phyloP scores from a whole-genome alignment of 164 flowering plant species.

The Malania oleifera region DNA sequence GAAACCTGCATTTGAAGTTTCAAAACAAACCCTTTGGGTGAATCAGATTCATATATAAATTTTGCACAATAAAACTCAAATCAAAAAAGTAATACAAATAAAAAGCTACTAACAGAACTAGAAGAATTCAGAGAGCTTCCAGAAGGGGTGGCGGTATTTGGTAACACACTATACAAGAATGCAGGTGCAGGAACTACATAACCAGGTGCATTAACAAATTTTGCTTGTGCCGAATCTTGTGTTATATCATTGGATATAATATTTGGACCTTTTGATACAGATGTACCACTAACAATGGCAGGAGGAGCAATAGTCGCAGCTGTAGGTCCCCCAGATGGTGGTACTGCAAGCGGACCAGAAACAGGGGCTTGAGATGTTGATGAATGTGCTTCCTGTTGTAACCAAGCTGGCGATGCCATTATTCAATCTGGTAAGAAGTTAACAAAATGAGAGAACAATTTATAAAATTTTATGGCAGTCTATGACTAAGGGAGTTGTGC shows the following conservation, averaged over 20 bases:
- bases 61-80: not conserved
- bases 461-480: too few species aligned
- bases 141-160: constrained; percentile 13
- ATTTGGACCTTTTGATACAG: constrained; percentile 16
- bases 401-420: constrained; percentile 23
- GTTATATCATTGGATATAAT: constrained; percentile 13
- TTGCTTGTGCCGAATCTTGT: constrained; percentile 23
- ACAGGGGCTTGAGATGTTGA: constrained; percentile 19
- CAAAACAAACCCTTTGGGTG: not conserved
- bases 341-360: constrained; percentile 11
- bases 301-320: constrained; percentile 20
- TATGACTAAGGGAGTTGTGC: too few species aligned
- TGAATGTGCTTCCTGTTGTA: constrained; percentile 18
- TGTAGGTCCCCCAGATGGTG: constrained; percentile 9
- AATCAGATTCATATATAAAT: not conserved
- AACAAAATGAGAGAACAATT: constrained; percentile 1
- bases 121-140: constrained; percentile 26
- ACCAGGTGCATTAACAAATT: constrained; percentile 19
- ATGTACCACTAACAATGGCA: constrained; percentile 14
- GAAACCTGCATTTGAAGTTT: constrained; percentile 14
- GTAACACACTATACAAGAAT: constrained; percentile 25
- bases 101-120: constrained; percentile 24
- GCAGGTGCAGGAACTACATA: constrained; percentile 24
- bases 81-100: not conserved
- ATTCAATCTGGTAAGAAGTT: constrained; percentile 13